Conservation (phyloP, 257 asterid genomes). For the Solanum tarijense region DNA sequence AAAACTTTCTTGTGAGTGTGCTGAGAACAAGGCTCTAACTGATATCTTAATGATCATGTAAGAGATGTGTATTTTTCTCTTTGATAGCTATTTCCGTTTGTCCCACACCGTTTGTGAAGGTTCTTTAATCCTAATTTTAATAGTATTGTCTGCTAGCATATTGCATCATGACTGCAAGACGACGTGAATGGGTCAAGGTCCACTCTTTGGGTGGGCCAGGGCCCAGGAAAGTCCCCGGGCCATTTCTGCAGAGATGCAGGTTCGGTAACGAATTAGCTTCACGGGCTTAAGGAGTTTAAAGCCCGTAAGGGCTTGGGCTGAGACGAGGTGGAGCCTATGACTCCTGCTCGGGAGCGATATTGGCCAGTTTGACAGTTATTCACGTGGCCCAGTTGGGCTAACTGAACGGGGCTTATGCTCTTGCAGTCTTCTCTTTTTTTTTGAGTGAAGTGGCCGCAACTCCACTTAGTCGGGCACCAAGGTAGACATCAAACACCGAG, state of each 20-base stretch:
- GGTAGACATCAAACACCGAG: too few species aligned
- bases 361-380: background rate
- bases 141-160: fast-evolving
- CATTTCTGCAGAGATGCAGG: background rate
- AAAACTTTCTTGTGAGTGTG: background rate
- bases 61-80: background rate
- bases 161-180: background rate
- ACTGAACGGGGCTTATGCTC: conserved; percentile 13
- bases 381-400: background rate
- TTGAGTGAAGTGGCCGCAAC: too few species aligned
- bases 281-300: background rate
- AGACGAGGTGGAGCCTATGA: conserved; percentile 3
- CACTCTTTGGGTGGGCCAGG: background rate
- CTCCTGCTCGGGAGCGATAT: background rate
- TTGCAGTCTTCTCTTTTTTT: background rate
- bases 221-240: conserved; percentile 1
- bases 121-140: background rate
- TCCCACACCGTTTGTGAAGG: background rate
- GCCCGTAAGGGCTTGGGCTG: background rate
- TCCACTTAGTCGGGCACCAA: too few species aligned
- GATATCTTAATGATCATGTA: background rate
- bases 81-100: background rate
- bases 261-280: background rate
- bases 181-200: background rate
- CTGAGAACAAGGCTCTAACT: background rate